These are phyloP conservation scores for Mycena vitilis DNA, from an alignment of 768 basidiomycete genomes.

Conservation along the genomic window DNA sequence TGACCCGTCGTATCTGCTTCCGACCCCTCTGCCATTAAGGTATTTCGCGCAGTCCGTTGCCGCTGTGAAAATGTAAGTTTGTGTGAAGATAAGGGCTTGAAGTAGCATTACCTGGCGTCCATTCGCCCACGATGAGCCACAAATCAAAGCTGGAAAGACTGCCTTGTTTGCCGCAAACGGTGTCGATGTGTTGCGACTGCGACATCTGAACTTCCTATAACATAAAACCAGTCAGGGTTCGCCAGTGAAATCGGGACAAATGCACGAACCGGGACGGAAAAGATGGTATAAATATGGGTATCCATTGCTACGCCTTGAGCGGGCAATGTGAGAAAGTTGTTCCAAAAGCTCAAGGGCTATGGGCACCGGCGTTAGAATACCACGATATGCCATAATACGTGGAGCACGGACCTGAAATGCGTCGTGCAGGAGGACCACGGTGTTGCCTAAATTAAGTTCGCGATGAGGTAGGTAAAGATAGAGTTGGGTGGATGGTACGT, in stretches of 20 bases:
- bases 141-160: constrained; percentile 22
- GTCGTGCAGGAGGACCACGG: constrained; percentile 29
- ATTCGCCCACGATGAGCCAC: constrained; percentile 64
- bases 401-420: constrained; percentile 28
- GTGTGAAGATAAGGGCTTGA: background rate
- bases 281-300: constrained; percentile 33
- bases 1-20: constrained; percentile 72
- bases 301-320: constrained; percentile 28
- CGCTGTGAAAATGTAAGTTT: constrained; percentile 46
- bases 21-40: constrained; percentile 84
- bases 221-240: background rate
- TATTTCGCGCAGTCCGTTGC: constrained; percentile 83
- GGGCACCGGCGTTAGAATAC: background rate
- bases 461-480: background rate
- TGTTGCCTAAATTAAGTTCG: constrained; percentile 23
- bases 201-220: constrained; percentile 26
- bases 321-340: constrained; percentile 22
- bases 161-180: constrained; percentile 14
- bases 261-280: constrained; percentile 22
- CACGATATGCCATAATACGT: background rate
- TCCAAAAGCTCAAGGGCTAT: constrained; percentile 29
- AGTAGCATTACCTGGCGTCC: constrained; percentile 63
- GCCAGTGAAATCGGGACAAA: background rate
- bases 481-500: constrained; percentile 36
- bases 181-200: constrained; percentile 24